Evolutionary conservation across 768 basidiomycete genomes (phyloP), one percentile per base, ranked within the genome.

Genomic region (Russula earlei): DNA sequence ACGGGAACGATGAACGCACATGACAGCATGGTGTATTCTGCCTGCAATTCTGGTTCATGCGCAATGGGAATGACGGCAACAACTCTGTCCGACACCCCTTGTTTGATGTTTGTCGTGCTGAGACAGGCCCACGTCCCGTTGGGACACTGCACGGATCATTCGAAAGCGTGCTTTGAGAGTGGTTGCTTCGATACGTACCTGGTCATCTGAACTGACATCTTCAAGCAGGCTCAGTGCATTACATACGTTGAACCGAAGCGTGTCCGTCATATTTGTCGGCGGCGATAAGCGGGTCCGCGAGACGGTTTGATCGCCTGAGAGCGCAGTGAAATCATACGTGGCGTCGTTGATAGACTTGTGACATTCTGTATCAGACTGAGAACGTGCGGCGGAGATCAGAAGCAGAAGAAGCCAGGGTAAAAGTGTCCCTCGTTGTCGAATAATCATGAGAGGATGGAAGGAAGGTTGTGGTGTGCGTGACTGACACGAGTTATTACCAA

Each of bases 1-100:
- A 55, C 11, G 22, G 14, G 10, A 38, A 34, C 68, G 20, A 59
- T 56, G 25, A 42, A 76, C 82, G 65, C 63, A 77, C 74, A 70
- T 59, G 69, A 61, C 31, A 72, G 56, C 9, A 52, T 24, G 24
- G 61, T 55, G 22, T 62, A 69, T 48, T 70, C 61, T 10, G 70
- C 62, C 10, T 65, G 50, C 25, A 70, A 66, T 36, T 52, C 56
- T 11, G 67, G 63, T 0, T 67, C 67, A 58, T 75, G 72, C 9
- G 82, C 86, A 29, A 92, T 64, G n/a, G 88, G 83, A 52, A 93
- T 80, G n/a, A 91, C 87, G 29, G 81, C 73, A 25, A 82, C 72
- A 63, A 93, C 69, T 49, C 87, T 77, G 60, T 87, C 84, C 2
- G 71, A 52, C 38, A 73, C 67, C 20, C 72, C 75, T 1, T 66